Evolutionary conservation across 306 rosid genomes (phyloP).

Genomic region (Sicyos edulis): DNA sequence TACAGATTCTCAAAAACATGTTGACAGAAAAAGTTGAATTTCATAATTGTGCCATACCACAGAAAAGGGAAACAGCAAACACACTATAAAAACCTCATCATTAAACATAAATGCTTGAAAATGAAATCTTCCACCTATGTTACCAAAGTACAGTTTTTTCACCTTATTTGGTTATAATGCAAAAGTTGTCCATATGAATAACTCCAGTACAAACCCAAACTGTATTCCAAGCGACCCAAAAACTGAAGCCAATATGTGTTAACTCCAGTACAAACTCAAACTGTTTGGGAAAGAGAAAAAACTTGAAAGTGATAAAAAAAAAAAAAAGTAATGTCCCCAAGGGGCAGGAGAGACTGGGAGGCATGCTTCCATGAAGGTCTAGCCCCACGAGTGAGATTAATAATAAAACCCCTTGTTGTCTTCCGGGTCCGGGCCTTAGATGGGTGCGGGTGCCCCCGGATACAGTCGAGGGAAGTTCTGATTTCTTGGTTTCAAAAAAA

Average conservation of each 20-base stretch:
- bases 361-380: no score
- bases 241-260: background rate
- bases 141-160: background rate
- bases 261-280: background rate
- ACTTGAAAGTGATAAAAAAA: background rate
- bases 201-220: constrained; percentile 5
- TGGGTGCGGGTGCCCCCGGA: no score
- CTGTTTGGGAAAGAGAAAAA: constrained; percentile 9
- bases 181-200: background rate
- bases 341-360: no score
- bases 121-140: background rate
- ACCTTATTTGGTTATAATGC: background rate
- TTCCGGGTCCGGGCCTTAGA: no score
- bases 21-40: background rate
- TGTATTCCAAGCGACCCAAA: constrained; percentile 3
- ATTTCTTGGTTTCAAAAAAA: background rate
- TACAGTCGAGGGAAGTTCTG: no score
- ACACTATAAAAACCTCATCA: background rate
- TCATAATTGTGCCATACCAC: background rate
- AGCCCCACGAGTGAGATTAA: no score
- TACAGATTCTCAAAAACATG: background rate
- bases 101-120: background rate
- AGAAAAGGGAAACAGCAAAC: background rate
- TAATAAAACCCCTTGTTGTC: no score
- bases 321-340: no score